phyloP scores from a whole-genome alignment of 2,329 filamentous ascomycete genomes.

The Beauveria pseudobassiana region DNA sequence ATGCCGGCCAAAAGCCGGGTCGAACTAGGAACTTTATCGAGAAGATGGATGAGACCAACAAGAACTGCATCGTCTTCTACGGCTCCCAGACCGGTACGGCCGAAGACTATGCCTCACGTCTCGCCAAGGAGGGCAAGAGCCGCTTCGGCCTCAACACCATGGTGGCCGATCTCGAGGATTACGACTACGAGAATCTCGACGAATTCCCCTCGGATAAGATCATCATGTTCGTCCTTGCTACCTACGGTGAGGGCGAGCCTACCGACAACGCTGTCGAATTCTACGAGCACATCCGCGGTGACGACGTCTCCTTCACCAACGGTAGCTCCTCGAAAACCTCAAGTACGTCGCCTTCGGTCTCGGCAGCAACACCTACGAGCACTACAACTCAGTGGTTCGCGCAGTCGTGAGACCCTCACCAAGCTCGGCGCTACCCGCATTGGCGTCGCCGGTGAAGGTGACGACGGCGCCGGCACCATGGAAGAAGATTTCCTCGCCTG shows the following conservation, averaged over 20 bases:
- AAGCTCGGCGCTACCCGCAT: constrained; percentile 80
- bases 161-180: constrained; percentile 96
- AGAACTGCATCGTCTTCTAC: constrained; percentile 98
- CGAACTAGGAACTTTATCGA: constrained; percentile 89
- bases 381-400: constrained; percentile 98
- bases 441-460: constrained; percentile 85
- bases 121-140: constrained; percentile 96
- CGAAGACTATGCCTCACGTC: constrained; percentile 92
- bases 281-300: constrained; percentile 86
- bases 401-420: constrained; percentile 71
- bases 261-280: constrained; percentile 99
- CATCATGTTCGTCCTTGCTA: constrained; percentile 90
- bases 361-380: constrained; percentile 98
- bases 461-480: constrained; percentile 98
- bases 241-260: constrained; percentile 96
- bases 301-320: constrained; percentile 70
- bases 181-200: constrained; percentile 93
- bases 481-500: constrained; percentile 98
- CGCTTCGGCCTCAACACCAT: constrained; percentile 95
- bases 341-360: constrained; percentile 94
- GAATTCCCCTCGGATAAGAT: constrained; percentile 82
- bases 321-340: constrained; percentile 74
- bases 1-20: constrained; percentile 65
- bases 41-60: constrained; percentile 90
- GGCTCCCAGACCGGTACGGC: constrained; percentile 97